Evolutionary conservation across 1,284 basidiomycete genomes (phyloP).

Genomic region (Phlebopus sp.): DNA sequence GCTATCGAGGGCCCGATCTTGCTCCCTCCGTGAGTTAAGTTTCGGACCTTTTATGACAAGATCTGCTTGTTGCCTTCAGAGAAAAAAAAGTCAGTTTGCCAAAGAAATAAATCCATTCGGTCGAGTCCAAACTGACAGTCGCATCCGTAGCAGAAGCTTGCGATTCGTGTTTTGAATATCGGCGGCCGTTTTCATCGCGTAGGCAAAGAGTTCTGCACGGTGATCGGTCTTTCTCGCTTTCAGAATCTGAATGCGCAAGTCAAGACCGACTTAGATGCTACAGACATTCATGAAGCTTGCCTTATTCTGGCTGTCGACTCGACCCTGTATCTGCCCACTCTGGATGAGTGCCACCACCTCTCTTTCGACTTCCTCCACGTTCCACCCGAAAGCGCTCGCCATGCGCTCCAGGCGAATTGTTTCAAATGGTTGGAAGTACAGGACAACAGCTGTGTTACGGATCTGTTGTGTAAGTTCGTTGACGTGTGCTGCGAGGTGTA

Average conservation of each 20-base stretch:
- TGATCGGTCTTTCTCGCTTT: constrained; percentile 73
- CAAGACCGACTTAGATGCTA: background rate
- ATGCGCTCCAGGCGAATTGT: constrained; percentile 78
- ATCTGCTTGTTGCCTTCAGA: constrained; percentile 64
- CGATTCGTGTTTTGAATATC: constrained; percentile 70
- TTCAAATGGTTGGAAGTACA: constrained; percentile 84
- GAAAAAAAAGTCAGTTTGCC: constrained; percentile 7
- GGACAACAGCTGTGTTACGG: constrained; percentile 69
- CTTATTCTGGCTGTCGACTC: constrained; percentile 81
- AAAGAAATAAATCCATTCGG: constrained; percentile 1
- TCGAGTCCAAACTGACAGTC: constrained; percentile 48
- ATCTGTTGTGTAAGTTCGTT: constrained; percentile 57
- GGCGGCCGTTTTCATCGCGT: constrained; percentile 67
- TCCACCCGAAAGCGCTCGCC: constrained; percentile 82
- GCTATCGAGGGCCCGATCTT: constrained; percentile 16
- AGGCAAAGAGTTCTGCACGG: constrained; percentile 68
- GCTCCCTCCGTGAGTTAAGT: constrained; percentile 23
- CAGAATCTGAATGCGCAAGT: constrained; percentile 49
- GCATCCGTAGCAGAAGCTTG: constrained; percentile 74
- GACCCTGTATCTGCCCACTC: constrained; percentile 67
- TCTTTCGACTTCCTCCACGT: constrained; percentile 61
- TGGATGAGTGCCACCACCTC: constrained; percentile 75
- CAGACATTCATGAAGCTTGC: constrained; percentile 32
- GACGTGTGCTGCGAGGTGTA: constrained; percentile 71
- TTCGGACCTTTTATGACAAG: constrained; percentile 51